Conservation (phyloP, 2,329 filamentous ascomycete genomes). For the Phialocephala sp. region DNA sequence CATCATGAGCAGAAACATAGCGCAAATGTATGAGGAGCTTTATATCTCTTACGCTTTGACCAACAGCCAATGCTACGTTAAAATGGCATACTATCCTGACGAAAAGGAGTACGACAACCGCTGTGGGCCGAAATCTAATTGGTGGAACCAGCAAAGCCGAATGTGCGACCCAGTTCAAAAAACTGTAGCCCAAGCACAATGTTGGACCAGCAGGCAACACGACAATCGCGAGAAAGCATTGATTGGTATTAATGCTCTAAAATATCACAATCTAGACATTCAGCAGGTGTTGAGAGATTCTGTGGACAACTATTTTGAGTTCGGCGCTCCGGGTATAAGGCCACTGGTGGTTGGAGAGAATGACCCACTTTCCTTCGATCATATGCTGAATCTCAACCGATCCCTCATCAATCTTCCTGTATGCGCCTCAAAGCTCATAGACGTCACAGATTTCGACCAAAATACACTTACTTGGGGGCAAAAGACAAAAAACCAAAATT, state of each 20-base stretch:
- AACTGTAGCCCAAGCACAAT: background rate
- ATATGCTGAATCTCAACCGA: background rate
- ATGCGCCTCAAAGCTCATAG: background rate
- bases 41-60: background rate
- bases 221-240: background rate
- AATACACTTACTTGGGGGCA: background rate
- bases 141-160: background rate
- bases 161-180: background rate
- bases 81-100: background rate
- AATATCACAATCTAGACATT: background rate
- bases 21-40: background rate
- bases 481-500: background rate
- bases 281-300: background rate
- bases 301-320: background rate
- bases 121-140: background rate
- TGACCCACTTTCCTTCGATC: background rate
- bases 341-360: background rate
- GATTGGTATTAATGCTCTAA: background rate
- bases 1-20: background rate
- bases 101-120: background rate
- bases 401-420: background rate
- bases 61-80: background rate
- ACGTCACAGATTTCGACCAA: background rate
- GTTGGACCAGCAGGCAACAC: background rate
- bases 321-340: background rate